Percentiles rank a stretch among this genome's conserved stretches.
These are phyloP conservation scores for Colletotrichum sp. DNA, from an alignment of 2,329 filamentous ascomycete genomes.

Conservation along the genomic window DNA sequence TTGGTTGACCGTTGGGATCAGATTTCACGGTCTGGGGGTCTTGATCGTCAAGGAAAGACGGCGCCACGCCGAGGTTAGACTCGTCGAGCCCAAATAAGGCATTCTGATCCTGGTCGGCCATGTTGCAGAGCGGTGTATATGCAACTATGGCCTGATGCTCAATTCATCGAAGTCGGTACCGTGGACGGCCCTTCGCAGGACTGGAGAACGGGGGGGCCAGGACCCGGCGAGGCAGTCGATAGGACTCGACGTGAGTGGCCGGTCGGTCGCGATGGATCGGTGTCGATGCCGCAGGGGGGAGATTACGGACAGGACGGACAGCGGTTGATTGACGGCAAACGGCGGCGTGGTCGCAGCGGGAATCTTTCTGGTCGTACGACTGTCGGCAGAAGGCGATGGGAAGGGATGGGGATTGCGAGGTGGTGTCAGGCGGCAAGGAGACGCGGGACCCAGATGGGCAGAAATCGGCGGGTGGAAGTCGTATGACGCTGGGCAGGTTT, in stretches of 20 bases:
- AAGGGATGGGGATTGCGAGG: conserved; percentile 1
- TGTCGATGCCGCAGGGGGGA: neutral
- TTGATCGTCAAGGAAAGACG: conserved; percentile 36
- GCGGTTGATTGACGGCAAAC: neutral
- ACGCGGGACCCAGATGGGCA: conserved; percentile 7
- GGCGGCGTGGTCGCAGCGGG: conserved; percentile 11
- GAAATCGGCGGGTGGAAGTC: neutral
- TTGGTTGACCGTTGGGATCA: conserved; percentile 17
- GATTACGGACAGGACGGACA: neutral
- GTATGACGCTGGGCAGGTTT: conserved; percentile 17
- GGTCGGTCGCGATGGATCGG: conserved; percentile 4
- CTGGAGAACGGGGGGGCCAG: neutral
- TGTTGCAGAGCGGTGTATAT: conserved; percentile 26
- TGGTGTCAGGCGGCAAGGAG: conserved; percentile 9
- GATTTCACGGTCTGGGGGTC: conserved; percentile 23
- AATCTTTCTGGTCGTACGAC: conserved; percentile 6
- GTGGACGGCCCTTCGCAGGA: neutral
- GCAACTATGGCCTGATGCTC: conserved; percentile 25
- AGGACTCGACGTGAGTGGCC: conserved; percentile 12
- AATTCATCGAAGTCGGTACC: conserved; percentile 17
- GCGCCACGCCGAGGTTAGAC: conserved; percentile 33
- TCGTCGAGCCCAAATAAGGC: conserved; percentile 51
- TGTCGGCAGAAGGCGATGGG: conserved; percentile 12
- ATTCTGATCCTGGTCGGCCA: conserved; percentile 45
- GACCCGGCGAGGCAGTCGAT: neutral